Evolutionary conservation across 306 rosid genomes (phyloP), one percentile per base, ranked within the genome.

Genomic region (Heteromeles arbutifolia): DNA sequence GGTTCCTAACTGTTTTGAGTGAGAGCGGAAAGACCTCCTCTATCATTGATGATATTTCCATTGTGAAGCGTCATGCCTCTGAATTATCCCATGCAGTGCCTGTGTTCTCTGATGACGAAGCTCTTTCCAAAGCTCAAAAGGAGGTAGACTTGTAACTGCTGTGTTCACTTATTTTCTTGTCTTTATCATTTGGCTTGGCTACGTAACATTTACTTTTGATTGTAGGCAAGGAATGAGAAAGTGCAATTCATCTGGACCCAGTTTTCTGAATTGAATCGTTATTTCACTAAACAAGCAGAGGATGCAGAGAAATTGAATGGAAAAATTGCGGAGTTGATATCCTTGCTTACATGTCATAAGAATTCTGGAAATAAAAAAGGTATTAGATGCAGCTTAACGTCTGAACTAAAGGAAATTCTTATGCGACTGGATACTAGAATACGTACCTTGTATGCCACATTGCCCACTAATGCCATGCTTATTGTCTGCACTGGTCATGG

Each of bases 401-500:
- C 78, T n/a, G 98, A 96, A 80, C 75, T 92, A 66, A 88, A 87
- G 80, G 94, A 86, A 83, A 85, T 96, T 88, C 84, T 96, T 39
- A 70, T 78, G 66, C 88, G 88, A 72, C 68, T 96, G 86, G 97
- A 96, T 86, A 68, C 86, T 72, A 89, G 89, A 86, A 77, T 92
- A 73, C 81, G 76, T 24, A 70, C 78, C 67, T 89, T 96, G 50
- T 83, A 89, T 11, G 31, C 66, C 11, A 70, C 91, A 14, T 84
- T 96, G 45, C 99, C 98, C 25, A 52, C 87, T 31, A 96, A 92
- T 79, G 79, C 97, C 64, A 92, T 92, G 99, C 85, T 96, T 80
- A 89, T 96, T 75, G 70, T 90, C 73, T 96, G 94, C 87, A 87
- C 99, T 1, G 99, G 99, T 76, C 99, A 92, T 62, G 99, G 99